Evolutionary conservation across 129 eudicot genomes (phyloP).

Genomic region (Saposhnikovia divaricata): DNA sequence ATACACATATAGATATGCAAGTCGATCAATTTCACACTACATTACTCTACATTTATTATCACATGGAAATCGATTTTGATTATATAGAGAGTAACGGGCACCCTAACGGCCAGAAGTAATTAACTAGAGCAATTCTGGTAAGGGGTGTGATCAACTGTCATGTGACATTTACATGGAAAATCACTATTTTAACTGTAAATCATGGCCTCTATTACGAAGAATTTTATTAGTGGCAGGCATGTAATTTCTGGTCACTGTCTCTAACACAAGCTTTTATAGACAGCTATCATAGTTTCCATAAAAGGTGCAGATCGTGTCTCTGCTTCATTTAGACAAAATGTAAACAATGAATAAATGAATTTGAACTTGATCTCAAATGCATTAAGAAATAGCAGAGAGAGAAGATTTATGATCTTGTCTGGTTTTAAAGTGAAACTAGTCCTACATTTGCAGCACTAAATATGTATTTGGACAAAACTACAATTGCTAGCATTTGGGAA

Average conservation of each 20-base stretch:
- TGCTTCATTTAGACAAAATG: conserved; percentile 24
- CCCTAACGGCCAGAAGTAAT: no score
- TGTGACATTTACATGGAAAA: no score
- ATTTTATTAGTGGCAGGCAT: not conserved
- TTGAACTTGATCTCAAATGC: not conserved
- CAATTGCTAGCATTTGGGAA: not conserved
- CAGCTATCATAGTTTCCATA: conserved; percentile 55
- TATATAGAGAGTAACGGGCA: no score
- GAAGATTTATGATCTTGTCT: not conserved
- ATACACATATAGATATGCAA: no score
- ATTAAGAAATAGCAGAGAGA: not conserved
- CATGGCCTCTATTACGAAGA: not conserved
- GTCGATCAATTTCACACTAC: not conserved
- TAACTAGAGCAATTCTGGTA: no score
- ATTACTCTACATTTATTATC: not conserved
- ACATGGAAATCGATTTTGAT: no score
- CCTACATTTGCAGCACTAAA: not conserved
- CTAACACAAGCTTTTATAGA: conserved; percentile 39
- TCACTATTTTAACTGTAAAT: not conserved
- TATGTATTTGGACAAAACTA: not conserved
- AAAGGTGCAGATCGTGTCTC: conserved; percentile 53
- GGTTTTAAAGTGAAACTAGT: not conserved
- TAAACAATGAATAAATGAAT: not conserved
- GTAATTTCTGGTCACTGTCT: not conserved
- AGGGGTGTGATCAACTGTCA: no score